Conservation (phyloP, 257 asterid genomes). For the Capsicum rhomboideum region DNA sequence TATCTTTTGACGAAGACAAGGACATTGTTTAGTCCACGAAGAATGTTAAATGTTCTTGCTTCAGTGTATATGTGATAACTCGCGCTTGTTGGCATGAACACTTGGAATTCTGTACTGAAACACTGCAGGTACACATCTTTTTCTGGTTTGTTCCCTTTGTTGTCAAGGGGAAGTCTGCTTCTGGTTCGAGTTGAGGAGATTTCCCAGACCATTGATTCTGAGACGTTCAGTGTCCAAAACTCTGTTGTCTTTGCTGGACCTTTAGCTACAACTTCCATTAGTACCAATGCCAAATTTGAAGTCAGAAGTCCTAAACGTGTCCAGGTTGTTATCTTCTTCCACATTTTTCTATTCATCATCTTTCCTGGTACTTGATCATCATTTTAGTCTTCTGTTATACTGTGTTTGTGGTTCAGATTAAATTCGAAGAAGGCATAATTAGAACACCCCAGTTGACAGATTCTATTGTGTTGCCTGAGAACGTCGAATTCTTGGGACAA, state of each 20-base stretch:
- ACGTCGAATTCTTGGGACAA: slow-evolving; percentile 67
- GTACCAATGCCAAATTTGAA: slow-evolving; percentile 83
- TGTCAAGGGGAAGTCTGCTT: slow-evolving; percentile 60
- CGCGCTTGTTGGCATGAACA: not conserved
- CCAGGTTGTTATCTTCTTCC: slow-evolving; percentile 39
- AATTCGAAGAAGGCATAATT: slow-evolving; percentile 71
- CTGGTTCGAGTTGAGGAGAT: slow-evolving; percentile 74
- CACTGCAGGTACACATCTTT: slow-evolving; percentile 72
- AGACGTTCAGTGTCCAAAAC: slow-evolving; percentile 65
- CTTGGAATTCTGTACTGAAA: not conserved
- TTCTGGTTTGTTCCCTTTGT: slow-evolving; percentile 62
- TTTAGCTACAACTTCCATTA: slow-evolving; percentile 60
- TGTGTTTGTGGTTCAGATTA: slow-evolving; percentile 39
- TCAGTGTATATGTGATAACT: not conserved
- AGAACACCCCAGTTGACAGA: slow-evolving; percentile 95
- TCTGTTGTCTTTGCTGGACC: slow-evolving; percentile 72
- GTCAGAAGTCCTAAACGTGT: slow-evolving; percentile 92
- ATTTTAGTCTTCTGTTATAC: not conserved
- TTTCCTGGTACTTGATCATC: not conserved
- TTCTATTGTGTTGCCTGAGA: slow-evolving; percentile 71
- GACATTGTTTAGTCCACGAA: not conserved
- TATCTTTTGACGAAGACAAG: not conserved
- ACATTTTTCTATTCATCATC: not conserved
- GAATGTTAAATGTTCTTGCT: not conserved
- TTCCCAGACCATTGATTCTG: slow-evolving; percentile 77